Base-by-base conservation (phyloP, 1,284 basidiomycete genomes). In the Melampsora larici-populina region DNA sequence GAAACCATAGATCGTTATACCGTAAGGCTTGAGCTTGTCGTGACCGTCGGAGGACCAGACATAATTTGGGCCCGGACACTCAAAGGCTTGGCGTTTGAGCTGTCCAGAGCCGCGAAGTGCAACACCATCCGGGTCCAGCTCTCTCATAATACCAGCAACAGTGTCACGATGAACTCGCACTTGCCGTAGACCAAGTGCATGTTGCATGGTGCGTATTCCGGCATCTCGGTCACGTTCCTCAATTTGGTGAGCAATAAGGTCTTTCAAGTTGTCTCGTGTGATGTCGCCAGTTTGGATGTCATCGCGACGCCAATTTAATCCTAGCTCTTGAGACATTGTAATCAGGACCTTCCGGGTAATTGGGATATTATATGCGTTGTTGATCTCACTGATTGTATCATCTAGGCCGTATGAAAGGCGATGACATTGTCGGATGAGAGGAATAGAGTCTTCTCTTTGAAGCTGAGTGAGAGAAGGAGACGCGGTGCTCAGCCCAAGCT, bases 41-140 rank as follows among this genome's bases (percentile, higher is more conserved):
- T 68, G 66, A 26, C 66, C 66, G 48, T 68, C 66, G 11, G 66
- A 43, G 5, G 66, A 46, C 66, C 66, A 46, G 66, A 68, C 46
- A 40, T 43, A 24, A 68, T 68, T 68, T 26, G 67, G 67, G 9
- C 67, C 67, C 21, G 5, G 26, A 2, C n/a, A 51, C 8, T 51
- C 29, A 46, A 69, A 69, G 36, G 55, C 46, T n/a, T 46, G 48
- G n/a, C 67, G 48, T 48, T 55, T 11, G 49, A 48, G 55, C 18
- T 48, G 26, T 33, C 55, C 33, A 51, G 43, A 46, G 7, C 43
- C 40, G 9, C 67, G 17, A 48, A 69, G 26, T 26, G 29, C 26
- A 8, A 69, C 55, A 26, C 46, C 67, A 31, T 69, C 43, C 1
- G 67, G 67, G 29, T 69, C 46, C 24, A 69, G 8, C 67, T 69